Evolutionary conservation across 1,284 basidiomycete species (phyloP).

Genomic region (Pseudozyma hubeiensis): DNA sequence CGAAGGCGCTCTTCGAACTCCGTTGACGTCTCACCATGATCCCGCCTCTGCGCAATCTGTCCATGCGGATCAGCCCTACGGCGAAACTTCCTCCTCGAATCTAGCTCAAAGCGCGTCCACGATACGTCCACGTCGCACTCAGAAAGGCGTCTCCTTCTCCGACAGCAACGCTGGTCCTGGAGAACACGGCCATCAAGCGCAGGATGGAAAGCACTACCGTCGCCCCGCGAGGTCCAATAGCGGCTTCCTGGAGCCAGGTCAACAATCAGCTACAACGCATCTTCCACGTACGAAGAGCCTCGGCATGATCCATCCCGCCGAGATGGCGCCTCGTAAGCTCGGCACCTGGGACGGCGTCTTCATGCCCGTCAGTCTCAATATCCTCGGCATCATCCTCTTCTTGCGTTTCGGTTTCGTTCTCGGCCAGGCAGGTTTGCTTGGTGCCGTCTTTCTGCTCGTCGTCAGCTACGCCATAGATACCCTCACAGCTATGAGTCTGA

Average conservation of each 20-base stretch:
- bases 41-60: not conserved
- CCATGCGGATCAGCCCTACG: constrained; percentile 26
- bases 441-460: constrained; percentile 59
- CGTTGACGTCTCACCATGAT: not conserved
- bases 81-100: constrained; percentile 1
- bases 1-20: not conserved
- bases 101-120: constrained; percentile 24
- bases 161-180: constrained; percentile 40
- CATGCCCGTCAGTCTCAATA: constrained; percentile 67
- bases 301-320: constrained; percentile 56
- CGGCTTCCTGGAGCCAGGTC: constrained; percentile 29
- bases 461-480: constrained; percentile 65
- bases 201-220: constrained; percentile 22
- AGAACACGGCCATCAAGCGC: constrained; percentile 34
- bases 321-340: constrained; percentile 62
- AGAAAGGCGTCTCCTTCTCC: constrained; percentile 52
- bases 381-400: constrained; percentile 67
- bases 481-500: constrained; percentile 65
- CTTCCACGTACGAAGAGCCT: constrained; percentile 43
- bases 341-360: constrained; percentile 68
- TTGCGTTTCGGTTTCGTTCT: constrained; percentile 67
- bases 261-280: constrained; percentile 9
- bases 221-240: constrained; percentile 43
- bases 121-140: constrained; percentile 26
- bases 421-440: constrained; percentile 65